Base-by-base conservation (phyloP, 225 moss, liverwort and hornwort genomes). In the Physcomitrellopsis africana region DNA sequence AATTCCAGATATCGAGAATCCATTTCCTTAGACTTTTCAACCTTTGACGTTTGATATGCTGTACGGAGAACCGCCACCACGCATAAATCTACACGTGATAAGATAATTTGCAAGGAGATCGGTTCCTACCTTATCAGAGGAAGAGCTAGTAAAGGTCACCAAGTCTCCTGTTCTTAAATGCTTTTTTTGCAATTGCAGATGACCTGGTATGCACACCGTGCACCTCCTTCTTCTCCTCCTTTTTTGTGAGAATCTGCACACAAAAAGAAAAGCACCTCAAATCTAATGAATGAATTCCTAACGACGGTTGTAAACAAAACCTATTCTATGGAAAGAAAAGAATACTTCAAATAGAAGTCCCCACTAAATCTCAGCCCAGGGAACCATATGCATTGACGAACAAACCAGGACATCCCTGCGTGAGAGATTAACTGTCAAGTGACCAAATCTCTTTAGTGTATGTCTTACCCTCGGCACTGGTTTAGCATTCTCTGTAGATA, bases 61-160 rank as follows among this genome's bases (percentile, higher is more conserved):
- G 73, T 26, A 61, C 52, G 60, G 15, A 18, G 29, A 49, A 60
- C 42, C 24, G 27, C 11, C 11, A 60, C 62, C 48, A 27, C 26
- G 46, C 54, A 46, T n/a, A 5, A n/a, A 61, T 55, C 41, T 10
- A 54, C 24, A 54, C 23, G 27, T 26, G 45, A 12, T 15, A 20
- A 19, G 65, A 51, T 41, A n/a, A 57, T 48, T 47, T 57, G 22
- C 12, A 6, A 53, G 32, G 15, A 55, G 64, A 22, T 23, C 52
- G 27, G 52, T 32, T 27, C 43, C 62, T 74, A 79, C 68, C 79
- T 68, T 22, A 19, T 29, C 17, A 52, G 32, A 44, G 79, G 29
- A 61, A 29, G 49, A 62, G 18, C 73, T 81, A 82, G 69, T 82
- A 82, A 29, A 82, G 82, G 65, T 82, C 82, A 26, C 74, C 82